A percentile compares a stretch with the other conserved stretches of the same genome.
Conservation (phyloP, 2,329 filamentous ascomycete genomes). For the Mycosphaerelloides madeirae region DNA sequence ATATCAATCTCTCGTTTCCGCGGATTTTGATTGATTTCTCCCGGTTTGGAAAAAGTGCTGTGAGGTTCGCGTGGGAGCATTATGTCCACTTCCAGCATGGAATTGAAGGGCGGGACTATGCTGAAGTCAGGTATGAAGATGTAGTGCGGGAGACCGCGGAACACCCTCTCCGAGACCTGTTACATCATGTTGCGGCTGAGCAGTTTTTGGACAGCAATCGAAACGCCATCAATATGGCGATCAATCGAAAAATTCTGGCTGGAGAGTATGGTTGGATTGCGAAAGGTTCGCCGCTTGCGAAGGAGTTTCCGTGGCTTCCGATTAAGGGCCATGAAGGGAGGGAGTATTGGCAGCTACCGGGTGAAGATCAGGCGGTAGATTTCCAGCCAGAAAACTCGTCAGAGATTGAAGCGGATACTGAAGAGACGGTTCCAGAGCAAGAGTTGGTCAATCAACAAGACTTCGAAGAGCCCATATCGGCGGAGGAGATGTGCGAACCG, state of each 20-base stretch:
- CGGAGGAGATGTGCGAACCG: too few species aligned
- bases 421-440: too few species aligned
- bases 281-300: background rate
- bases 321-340: too few species aligned
- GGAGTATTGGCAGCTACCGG: too few species aligned
- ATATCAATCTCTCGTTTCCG: background rate
- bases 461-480: too few species aligned
- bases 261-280: constrained; percentile 3
- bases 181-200: background rate
- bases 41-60: background rate
- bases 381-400: too few species aligned
- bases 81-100: background rate
- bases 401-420: too few species aligned
- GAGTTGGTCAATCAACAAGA: too few species aligned
- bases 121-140: background rate
- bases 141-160: background rate
- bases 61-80: background rate
- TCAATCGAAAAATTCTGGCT: background rate
- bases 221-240: background rate
- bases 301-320: too few species aligned
- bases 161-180: background rate
- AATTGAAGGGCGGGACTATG: background rate
- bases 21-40: background rate
- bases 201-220: background rate
- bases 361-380: too few species aligned